These are phyloP conservation scores for Secale cereale DNA, from an alignment of 176 grass and related monocot genomes.

Conservation along the genomic window DNA sequence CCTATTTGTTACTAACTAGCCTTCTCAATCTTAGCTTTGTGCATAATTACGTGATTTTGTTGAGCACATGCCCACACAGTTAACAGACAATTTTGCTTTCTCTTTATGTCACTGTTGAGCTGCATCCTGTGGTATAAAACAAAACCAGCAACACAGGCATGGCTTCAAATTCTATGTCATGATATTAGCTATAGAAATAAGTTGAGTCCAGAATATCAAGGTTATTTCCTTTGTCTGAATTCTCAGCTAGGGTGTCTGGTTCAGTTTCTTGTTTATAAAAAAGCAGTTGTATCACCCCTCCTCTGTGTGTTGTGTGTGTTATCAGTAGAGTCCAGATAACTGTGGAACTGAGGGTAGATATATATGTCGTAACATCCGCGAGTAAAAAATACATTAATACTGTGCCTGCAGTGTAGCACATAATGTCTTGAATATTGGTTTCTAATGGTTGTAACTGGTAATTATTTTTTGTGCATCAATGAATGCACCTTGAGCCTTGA, in stretches of 20 bases:
- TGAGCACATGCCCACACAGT: not conserved
- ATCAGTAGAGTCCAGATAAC: conserved; percentile 1
- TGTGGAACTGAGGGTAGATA: not conserved
- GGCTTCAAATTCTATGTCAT: not conserved
- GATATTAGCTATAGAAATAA: not conserved
- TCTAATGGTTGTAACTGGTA: not conserved
- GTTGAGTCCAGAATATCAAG: not conserved
- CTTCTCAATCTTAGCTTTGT: not conserved
- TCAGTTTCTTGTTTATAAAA: not conserved
- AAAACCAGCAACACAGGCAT: not conserved
- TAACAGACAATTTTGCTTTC: not conserved
- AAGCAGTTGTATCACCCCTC: not conserved
- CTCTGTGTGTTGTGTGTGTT: not conserved
- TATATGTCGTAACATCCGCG: not conserved
- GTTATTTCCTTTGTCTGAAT: not conserved
- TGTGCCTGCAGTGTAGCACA: not conserved
- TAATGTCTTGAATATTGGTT: not conserved
- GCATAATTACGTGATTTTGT: not conserved
- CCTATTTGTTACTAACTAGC: not conserved
- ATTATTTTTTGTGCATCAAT: not conserved
- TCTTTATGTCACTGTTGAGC: not conserved
- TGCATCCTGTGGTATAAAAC: conserved; percentile 9
- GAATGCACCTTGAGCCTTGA: not conserved
- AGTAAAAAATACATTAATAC: too few species aligned
- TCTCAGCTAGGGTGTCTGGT: not conserved